A percentile compares a stretch with the other conserved stretches of the same genome.
phyloP scores from a whole-genome alignment of 305 asterid species.

The Solanum hybrid region DNA sequence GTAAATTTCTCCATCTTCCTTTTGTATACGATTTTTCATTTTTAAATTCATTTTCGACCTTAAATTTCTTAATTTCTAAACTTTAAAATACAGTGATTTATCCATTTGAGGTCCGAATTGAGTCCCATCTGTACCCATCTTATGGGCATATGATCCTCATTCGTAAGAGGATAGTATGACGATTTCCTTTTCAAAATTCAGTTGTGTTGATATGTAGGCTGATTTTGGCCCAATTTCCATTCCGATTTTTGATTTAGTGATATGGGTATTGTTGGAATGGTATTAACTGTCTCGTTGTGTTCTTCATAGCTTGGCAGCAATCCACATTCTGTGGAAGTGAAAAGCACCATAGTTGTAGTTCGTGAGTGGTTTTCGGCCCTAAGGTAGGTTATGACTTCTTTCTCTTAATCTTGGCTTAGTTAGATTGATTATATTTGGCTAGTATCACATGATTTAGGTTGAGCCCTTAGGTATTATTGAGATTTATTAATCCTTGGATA shows the following conservation, averaged over 20 bases:
- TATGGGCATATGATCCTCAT: not conserved
- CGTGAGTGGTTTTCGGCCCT: not conserved
- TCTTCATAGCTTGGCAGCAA: not conserved
- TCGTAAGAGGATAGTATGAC: not conserved
- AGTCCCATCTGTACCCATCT: not conserved
- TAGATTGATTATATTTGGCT: not conserved
- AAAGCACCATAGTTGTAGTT: not conserved
- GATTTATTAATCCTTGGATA: not conserved
- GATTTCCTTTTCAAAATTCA: not conserved
- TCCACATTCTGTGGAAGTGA: not conserved
- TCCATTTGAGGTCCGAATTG: not conserved
- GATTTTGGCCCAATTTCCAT: not conserved
- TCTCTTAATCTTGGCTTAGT: not conserved
- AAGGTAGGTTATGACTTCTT: not conserved
- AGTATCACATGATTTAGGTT: not conserved
- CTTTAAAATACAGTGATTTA: too few species aligned
- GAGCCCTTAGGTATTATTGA: not conserved
- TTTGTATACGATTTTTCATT: not conserved
- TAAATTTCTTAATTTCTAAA: not conserved
- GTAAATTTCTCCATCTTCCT: not conserved
- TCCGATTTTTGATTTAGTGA: too few species aligned
- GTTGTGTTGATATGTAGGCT: not conserved
- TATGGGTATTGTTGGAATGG: not conserved
- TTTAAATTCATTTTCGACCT: not conserved
- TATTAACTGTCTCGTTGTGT: not conserved